Evolutionary conservation across 2,329 filamentous ascomycete genomes (phyloP), one percentile per base, ranked within the genome.

Genomic region (Monosporascus sp.): DNA sequence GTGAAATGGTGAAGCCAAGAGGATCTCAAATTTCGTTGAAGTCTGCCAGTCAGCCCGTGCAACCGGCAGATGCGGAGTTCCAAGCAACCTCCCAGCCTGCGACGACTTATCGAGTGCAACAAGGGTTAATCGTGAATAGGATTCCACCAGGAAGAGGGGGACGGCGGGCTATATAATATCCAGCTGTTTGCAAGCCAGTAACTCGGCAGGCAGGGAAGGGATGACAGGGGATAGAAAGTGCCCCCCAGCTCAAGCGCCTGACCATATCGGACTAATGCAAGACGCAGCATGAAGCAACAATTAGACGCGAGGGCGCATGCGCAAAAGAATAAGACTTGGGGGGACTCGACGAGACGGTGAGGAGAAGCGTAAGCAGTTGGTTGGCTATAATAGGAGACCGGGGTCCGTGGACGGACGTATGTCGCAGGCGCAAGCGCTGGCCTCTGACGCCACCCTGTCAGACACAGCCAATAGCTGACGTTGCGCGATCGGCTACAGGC

Each of bases 371-470:
- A 31, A 54, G 47, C 48, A 54, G 54, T 58, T 69, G 67, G 68
- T 69, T 70, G 68, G 68, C 68, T 70, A 70, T 70, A 68, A 69
- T 67, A 65, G 66, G 67, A 59, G 55, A 62, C 57, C 48, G 59
- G 53, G 59, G 57, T 57, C 56, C 50, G 55, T 54, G 57, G 56
- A 58, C 62, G 57, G 61, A 57, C 61, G 59, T 49, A 44, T 49
- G 50, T 54, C 54, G 61, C 61, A 63, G 67, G 68, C 69, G 67
- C 70, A 72, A 71, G 71, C 70, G 70, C 70, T 52, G 58, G 62
- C 47, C 52, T 50, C 41, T 52, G 58, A 61, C 58, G 51, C 55
- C 54, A 50, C 57, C 65, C 54, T 37, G 55, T 51, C 51, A 53
- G 36, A 46, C 36, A 52, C 52, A 58, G 56, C 65, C 62, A 66